A percentile compares a stretch with the other conserved stretches of the same genome.
These are phyloP conservation scores for Cicer pinnatifidum DNA, from an alignment of 306 rosid genomes.

Conservation along the genomic window DNA sequence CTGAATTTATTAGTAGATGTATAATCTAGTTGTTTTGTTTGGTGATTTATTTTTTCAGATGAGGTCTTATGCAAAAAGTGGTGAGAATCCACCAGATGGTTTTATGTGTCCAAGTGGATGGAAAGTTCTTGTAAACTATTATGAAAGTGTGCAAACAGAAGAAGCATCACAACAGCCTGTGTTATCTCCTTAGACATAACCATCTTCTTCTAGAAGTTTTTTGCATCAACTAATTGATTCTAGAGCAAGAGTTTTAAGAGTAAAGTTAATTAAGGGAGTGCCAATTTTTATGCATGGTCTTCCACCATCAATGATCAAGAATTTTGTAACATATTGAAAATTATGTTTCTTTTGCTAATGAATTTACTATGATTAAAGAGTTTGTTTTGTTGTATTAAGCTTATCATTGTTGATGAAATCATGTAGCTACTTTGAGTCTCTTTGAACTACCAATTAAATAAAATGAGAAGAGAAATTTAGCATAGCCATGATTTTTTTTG, in stretches of 20 bases:
- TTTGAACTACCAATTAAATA: background rate
- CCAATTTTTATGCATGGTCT: constrained; percentile 50
- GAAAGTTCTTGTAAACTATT: constrained; percentile 85
- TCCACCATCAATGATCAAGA: constrained; percentile 41
- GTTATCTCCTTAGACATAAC: constrained; percentile 56
- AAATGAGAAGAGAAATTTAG: constrained; percentile 1
- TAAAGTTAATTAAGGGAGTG: constrained; percentile 37
- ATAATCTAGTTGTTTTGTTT: constrained; percentile 5
- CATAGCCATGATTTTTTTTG: background rate
- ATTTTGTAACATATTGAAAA: constrained; percentile 41
- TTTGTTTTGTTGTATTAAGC: constrained; percentile 28
- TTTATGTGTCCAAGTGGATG: constrained; percentile 98
- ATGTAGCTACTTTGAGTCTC: background rate
- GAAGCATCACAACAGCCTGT: constrained; percentile 66
- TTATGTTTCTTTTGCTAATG: constrained; percentile 5
- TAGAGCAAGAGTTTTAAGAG: constrained; percentile 31
- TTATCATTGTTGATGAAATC: constrained; percentile 18
- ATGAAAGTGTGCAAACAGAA: constrained; percentile 79
- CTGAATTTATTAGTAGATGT: background rate
- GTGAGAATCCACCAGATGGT: constrained; percentile 93
- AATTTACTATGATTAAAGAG: constrained; percentile 10
- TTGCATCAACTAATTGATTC: constrained; percentile 31
- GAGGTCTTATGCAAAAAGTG: constrained; percentile 83
- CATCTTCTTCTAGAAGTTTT: constrained; percentile 35
- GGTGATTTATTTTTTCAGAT: constrained; percentile 57